Base-by-base conservation (phyloP, 2,329 filamentous ascomycete genomes). In the Basipetospora sp. region DNA sequence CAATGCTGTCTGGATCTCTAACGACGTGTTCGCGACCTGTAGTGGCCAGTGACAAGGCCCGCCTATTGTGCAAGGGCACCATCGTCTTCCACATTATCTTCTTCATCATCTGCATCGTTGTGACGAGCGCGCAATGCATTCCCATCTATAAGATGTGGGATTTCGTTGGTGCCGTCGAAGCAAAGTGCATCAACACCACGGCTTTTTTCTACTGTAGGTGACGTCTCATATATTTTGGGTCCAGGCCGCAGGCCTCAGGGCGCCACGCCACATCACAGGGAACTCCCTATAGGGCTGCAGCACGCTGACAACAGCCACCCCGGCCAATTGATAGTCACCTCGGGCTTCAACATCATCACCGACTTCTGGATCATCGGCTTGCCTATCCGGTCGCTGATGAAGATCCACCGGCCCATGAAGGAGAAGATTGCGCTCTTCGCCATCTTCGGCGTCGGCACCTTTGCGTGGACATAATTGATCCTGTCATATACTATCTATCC, bases 381-480 rank as follows among this genome's bases (percentile, higher is more conserved):
- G 2, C 65, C 65, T 1, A 50, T 69, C 26, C 54, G 52, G 1
- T 59, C 64, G 2, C 51, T 69, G 0, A 50, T 58, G 0, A 54
- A 54, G 3, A 56, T 71, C 3, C 56, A 65, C 39, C 65, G 71
- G 5, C 63, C 66, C 0, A 50, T 48, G 4, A 55, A 55, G 3
- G 65, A 70, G 39, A 69, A 71, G 38, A 48, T 67, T 11, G 69
- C 66, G 1, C 57, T 77, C 27, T 53, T 57, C 28, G 37, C 55
- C 14, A 52, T 67, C 29, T 67, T 67, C 34, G 60, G 61, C 2
- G 52, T 53, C 8, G 58, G 57, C n/a, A 44, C 44, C 13, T 55
- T 63, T 30, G 56, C 57, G n/a, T n/a, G n/a, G n/a, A n/a, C n/a
- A n/a, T n/a, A n/a, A n/a, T n/a, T n/a, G n/a, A n/a, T n/a, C n/a